Evolutionary conservation across 1,139 yeast genomes (phyloP).

Genomic region (Yamadazyma epiphylla): DNA sequence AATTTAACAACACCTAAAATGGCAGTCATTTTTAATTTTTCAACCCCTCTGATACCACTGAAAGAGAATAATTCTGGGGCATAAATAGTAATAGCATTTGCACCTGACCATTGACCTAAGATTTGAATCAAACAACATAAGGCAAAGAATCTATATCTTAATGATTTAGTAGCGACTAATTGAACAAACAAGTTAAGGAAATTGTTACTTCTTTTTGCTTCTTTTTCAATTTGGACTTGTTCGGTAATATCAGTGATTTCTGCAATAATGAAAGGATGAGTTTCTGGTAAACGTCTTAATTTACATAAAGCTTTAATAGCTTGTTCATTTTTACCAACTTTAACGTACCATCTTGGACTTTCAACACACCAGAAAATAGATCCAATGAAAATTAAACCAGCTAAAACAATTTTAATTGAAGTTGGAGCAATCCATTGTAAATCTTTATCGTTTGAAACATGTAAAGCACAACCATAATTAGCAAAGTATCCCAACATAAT

Average conservation of each 20-base stretch:
- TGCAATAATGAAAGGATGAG: constrained; percentile 49
- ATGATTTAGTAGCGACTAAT: constrained; percentile 26
- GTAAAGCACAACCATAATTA: constrained; percentile 38
- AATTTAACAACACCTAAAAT: constrained; percentile 47
- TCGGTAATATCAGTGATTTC: constrained; percentile 51
- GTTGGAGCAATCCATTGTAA: constrained; percentile 38
- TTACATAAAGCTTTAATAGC: constrained; percentile 37
- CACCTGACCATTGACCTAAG: constrained; percentile 62
- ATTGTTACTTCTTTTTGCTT: constrained; percentile 20
- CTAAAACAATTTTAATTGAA: constrained; percentile 37
- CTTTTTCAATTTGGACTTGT: constrained; percentile 37
- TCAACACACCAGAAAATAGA: constrained; percentile 37
- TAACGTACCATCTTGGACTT: constrained; percentile 46
- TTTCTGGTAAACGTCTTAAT: constrained; percentile 47
- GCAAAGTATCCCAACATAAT: constrained; percentile 50
- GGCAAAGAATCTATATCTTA: constrained; percentile 42
- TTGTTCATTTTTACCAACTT: constrained; percentile 29
- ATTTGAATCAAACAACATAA: constrained; percentile 44
- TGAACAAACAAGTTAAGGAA: constrained; percentile 23
- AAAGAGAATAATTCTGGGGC: constrained; percentile 53
- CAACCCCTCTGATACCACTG: constrained; percentile 40
- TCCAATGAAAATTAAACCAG: constrained; percentile 35
- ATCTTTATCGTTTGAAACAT: constrained; percentile 23
- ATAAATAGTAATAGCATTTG: constrained; percentile 59
- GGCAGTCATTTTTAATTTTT: constrained; percentile 43